Percentiles rank a stretch among this genome's conserved stretches.
Evolutionary conservation across 176 grass and related monocot genomes (phyloP).

Genomic region (Otatea glauca): DNA sequence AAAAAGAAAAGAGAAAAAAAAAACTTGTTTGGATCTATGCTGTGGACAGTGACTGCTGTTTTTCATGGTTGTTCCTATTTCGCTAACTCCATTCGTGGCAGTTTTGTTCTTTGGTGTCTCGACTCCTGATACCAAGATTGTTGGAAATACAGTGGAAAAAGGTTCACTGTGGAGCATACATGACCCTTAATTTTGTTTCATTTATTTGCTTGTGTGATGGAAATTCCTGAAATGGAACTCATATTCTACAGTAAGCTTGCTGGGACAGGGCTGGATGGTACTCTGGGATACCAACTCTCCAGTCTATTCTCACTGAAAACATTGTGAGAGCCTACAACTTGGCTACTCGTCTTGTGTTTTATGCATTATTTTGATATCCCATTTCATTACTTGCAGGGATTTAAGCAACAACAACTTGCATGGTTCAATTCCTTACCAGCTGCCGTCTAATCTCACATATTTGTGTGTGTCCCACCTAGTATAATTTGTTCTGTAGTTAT

Average conservation of each 20-base stretch:
- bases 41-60: slow-evolving; percentile 9
- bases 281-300: slow-evolving; percentile 81
- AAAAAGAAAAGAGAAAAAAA: neutral
- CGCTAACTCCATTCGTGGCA: neutral
- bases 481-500: slow-evolving; percentile 20
- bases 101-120: neutral
- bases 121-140: slow-evolving; percentile 5
- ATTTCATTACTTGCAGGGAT: slow-evolving; percentile 66
- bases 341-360: neutral
- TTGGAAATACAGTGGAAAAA: neutral
- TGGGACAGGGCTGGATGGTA: slow-evolving; percentile 72
- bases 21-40: slow-evolving; percentile 4
- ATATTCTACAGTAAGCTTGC: slow-evolving; percentile 64
- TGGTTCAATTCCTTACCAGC: slow-evolving; percentile 85
- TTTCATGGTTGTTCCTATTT: neutral
- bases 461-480: slow-evolving; percentile 59
- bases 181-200: neutral
- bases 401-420: slow-evolving; percentile 82
- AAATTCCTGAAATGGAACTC: slow-evolving; percentile 24
- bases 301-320: slow-evolving; percentile 76
- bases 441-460: slow-evolving; percentile 86
- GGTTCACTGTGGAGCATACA: neutral
- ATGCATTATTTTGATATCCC: slow-evolving; percentile 25
- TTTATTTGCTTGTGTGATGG: slow-evolving; percentile 22
- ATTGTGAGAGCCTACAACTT: slow-evolving; percentile 65